These are phyloP conservation scores for Seiridium cupressi DNA, from an alignment of 2,329 filamentous ascomycete genomes.

Conservation along the genomic window DNA sequence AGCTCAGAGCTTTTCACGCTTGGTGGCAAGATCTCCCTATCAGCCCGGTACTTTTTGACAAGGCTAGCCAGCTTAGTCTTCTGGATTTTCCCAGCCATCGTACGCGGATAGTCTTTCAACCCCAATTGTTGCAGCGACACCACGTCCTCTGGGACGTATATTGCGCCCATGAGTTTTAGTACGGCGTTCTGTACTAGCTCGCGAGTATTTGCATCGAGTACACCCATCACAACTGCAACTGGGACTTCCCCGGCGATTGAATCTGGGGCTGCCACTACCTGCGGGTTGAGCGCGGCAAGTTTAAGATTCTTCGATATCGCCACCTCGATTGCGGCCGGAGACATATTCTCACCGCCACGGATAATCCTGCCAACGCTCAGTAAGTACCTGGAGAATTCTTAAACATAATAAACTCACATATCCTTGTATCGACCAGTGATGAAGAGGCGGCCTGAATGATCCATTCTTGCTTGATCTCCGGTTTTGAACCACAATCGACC, in stretches of 20 bases:
- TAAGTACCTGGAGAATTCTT: neutral
- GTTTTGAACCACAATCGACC: constrained; percentile 8
- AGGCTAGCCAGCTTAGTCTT: constrained; percentile 5
- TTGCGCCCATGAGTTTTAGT: constrained; percentile 1
- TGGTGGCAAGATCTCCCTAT: neutral
- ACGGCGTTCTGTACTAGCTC: constrained; percentile 5
- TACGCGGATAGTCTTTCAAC: constrained; percentile 3
- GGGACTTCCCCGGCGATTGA: constrained; percentile 9
- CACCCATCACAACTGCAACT: neutral
- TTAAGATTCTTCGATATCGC: neutral
- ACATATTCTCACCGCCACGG: constrained; percentile 11
- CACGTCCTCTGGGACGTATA: constrained; percentile 6
- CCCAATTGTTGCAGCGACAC: constrained; percentile 5
- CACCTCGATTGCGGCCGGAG: constrained; percentile 6
- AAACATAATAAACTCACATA: neutral
- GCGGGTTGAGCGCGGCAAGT: neutral
- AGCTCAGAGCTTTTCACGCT: neutral
- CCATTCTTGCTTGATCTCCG: constrained; percentile 4
- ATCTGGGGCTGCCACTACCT: constrained; percentile 5
- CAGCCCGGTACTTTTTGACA: constrained; percentile 2
- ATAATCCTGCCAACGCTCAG: constrained; percentile 4
- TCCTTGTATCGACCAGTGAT: constrained; percentile 6
- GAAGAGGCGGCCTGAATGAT: constrained; percentile 1
- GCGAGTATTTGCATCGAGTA: neutral
- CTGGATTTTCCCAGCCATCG: constrained; percentile 9